Base-by-base conservation (phyloP, 176 grass and related monocot genomes). In the Poa pratensis region DNA sequence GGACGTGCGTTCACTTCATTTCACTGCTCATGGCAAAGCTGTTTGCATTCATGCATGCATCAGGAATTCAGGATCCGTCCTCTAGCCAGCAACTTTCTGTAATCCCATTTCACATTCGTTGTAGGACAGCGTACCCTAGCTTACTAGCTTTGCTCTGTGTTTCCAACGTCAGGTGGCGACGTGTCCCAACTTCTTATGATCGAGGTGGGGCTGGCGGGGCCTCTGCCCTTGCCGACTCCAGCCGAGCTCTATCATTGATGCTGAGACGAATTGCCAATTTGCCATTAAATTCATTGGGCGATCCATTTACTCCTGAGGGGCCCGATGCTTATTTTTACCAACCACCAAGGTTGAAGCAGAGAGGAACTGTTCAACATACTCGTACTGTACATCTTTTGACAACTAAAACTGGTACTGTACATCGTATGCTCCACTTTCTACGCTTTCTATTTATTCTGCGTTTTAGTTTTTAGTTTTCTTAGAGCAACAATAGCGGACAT, bases 1-100 rank as follows among this genome's bases (percentile, higher is more conserved):
- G n/a, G n/a, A 18, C n/a, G 28, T 50, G 50, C 1, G 70, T 73
- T 74, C 71, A 51, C 45, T 74, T 74, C 69, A 48, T 35, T 35
- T 35, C 34, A 35, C 34, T 69, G 40, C 1, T 69, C 66, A 69
- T 18, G 19, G 52, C 6, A 42, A 42, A 42, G n/a, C n/a, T n/a
- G n/a, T n/a, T n/a, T n/a, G n/a, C n/a, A n/a, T 35, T 5, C 67
- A 30, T 26, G 22, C 2, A 68, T 76, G 40, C 40, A 73, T n/a
- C n/a, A n/a, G n/a, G n/a, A n/a, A n/a, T n/a, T 63, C 54, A 46
- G 13, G 42, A 78, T 73, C 13, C 58, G 22, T 42, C 1, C 40
- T 42, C 40, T 0, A 42, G 0, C 40, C 1, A 42, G 40, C 7
- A 42, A 42, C 40, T 42, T 42, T 42, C 40, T 42, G 40, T 8